phyloP scores from a whole-genome alignment of 257 asterid genomes.

The Buddleja alternifolia region DNA sequence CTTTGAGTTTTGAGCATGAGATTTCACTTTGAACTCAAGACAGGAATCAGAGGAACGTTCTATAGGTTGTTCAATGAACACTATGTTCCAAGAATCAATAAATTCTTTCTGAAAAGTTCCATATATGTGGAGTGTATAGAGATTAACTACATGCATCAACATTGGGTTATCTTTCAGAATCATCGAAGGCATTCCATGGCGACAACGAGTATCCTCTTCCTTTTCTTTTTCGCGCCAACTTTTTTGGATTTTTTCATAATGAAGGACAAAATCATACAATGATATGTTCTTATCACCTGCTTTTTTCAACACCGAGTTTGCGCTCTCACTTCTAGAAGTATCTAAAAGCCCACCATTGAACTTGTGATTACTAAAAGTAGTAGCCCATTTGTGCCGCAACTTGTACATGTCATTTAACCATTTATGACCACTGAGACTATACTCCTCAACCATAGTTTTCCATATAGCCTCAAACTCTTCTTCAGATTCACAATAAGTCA shows the following conservation, averaged over 20 bases:
- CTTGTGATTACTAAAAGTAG: too few species aligned
- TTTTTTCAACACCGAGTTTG: not conserved
- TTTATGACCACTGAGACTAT: too few species aligned
- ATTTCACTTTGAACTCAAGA: not conserved
- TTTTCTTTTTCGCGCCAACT: not conserved
- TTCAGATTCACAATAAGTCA: slow-evolving; percentile 17
- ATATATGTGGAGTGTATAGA: not conserved
- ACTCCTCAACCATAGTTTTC: too few species aligned
- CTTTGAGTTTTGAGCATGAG: not conserved
- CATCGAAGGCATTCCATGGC: not conserved
- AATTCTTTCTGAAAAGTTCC: not conserved
- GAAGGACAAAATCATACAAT: not conserved
- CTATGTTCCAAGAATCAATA: not conserved
- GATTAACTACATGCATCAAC: not conserved
- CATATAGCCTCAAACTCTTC: too few species aligned
- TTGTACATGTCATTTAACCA: not conserved
- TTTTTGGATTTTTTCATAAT: not conserved
- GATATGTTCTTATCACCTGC: not conserved
- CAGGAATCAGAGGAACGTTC: too few species aligned
- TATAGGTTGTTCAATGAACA: not conserved
- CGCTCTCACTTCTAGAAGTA: not conserved
- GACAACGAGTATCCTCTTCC: slow-evolving; percentile 1
- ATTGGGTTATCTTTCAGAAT: not conserved
- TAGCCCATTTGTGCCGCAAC: not conserved
- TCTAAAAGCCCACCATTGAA: slow-evolving; percentile 6